Conservation (phyloP, 2,329 filamentous ascomycete genomes). For the Botrytis fabae region DNA sequence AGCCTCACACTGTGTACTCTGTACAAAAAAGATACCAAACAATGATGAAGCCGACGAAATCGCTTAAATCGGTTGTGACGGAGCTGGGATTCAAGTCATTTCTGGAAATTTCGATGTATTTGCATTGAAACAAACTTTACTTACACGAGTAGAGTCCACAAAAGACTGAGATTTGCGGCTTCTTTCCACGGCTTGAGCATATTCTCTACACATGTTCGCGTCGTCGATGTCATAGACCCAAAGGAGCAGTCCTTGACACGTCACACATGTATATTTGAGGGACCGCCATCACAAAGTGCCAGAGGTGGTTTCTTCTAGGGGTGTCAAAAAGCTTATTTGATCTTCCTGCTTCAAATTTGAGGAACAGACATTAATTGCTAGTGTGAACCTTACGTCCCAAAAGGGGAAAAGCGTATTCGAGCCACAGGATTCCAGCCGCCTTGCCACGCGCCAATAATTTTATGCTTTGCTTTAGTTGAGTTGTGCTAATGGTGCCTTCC, state of each 20-base stretch:
- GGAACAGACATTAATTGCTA: conserved; percentile 17
- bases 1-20: not conserved
- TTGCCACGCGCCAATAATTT: not conserved
- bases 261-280: conserved; percentile 8
- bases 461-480: conserved; percentile 5
- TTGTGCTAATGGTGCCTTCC: not conserved
- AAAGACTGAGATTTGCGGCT: not conserved
- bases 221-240: conserved; percentile 6
- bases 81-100: not conserved
- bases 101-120: not conserved
- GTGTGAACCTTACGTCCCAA: not conserved
- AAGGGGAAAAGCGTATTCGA: not conserved
- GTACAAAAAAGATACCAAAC: not conserved
- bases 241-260: not conserved
- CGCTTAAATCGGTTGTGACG: not conserved
- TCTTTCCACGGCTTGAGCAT: not conserved
- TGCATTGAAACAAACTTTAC: conserved; percentile 1
- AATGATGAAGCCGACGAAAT: not conserved
- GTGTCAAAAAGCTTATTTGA: conserved; percentile 14
- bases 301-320: not conserved
- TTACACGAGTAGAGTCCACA: not conserved
- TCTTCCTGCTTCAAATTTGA: not conserved
- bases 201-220: not conserved
- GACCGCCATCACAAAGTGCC: not conserved
- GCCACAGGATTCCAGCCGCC: not conserved